phyloP scores from a whole-genome alignment of 2,329 filamentous ascomycete species.

The Monilinia aucupariae region DNA sequence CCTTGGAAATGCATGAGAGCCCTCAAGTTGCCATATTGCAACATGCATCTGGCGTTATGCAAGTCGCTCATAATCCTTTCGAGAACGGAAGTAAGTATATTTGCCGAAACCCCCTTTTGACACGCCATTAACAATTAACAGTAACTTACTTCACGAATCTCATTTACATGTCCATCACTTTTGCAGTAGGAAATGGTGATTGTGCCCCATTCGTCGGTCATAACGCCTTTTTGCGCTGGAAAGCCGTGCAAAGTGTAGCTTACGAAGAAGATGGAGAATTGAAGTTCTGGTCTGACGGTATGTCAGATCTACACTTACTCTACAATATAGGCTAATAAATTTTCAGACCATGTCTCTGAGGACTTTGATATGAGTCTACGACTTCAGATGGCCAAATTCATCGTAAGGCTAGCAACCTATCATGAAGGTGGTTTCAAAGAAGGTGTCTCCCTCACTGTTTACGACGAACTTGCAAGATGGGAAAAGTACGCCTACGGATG shows the following conservation, averaged over 20 bases:
- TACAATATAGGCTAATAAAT: not conserved
- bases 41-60: slow-evolving; percentile 70
- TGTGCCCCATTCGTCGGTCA: slow-evolving; percentile 63
- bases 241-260: slow-evolving; percentile 53
- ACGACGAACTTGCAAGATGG: slow-evolving; percentile 67
- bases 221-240: slow-evolving; percentile 70
- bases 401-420: slow-evolving; percentile 64
- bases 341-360: slow-evolving; percentile 53
- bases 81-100: slow-evolving; percentile 51
- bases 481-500: slow-evolving; percentile 69
- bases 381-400: slow-evolving; percentile 62
- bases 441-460: slow-evolving; percentile 67
- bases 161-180: slow-evolving; percentile 68
- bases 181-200: slow-evolving; percentile 65
- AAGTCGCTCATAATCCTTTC: slow-evolving; percentile 66
- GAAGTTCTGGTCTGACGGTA: slow-evolving; percentile 37
- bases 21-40: slow-evolving; percentile 68
- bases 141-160: slow-evolving; percentile 77
- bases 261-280: slow-evolving; percentile 47
- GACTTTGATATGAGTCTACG: slow-evolving; percentile 73
- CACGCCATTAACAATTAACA: slow-evolving; percentile 10
- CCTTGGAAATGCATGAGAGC: slow-evolving; percentile 63
- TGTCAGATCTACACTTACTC: not conserved
- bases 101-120: no score
- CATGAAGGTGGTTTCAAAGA: slow-evolving; percentile 66